Evolutionary conservation across 164 flowering plant species (phyloP), one percentile per base, ranked within the genome.

Genomic region (Vitis riparia): DNA sequence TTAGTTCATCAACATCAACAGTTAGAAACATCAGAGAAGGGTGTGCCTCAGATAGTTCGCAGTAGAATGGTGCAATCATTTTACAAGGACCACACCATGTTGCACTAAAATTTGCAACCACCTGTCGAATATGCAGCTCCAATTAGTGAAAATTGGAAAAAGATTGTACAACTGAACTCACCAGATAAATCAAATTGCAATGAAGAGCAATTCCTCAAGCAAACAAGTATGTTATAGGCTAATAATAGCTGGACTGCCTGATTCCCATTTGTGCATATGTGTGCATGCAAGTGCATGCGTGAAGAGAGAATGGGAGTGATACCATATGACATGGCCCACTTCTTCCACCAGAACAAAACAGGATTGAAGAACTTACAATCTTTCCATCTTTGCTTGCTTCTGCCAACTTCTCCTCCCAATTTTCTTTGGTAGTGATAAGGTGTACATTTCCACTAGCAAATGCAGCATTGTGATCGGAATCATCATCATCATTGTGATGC

Each of bases 31-130:
- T 82, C 27, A 92, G 44, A 55, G 88, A 78, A 58, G 89, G 82
- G 65, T 91, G 74, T 77, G 85, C 88, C 82, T 84, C 82, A 9
- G 99, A 93, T 9, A 93, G 83, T 75, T 93, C 97, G 11, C 71
- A 16, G 71, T 73, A 95, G 68, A 82, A 77, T 32, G 96, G 92
- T 19, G 90, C 93, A 69, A 95, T 85, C 80, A 84, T 62, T 79
- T 82, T 86, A 65, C 99, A 95, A n/a, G 99, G 99, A 73, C 94
- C 96, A 81, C 99, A 95, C 99, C 99, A 95, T 44, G 92, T 71
- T 63, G 99, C 99, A 76, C 94, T 95, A 76, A 95, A 95, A 69
- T 95, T 95, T 29, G 89, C 98, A 65, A 95, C 51, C 52, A 93
- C 91, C 99, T 95, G 92, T 70, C 66, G 62, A 58, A 75, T 16